Percentiles rank a stretch among this genome's conserved stretches.
phyloP scores from a whole-genome alignment of 108 stramenopile genomes.

The Cylindrotheca fusiformis region DNA sequence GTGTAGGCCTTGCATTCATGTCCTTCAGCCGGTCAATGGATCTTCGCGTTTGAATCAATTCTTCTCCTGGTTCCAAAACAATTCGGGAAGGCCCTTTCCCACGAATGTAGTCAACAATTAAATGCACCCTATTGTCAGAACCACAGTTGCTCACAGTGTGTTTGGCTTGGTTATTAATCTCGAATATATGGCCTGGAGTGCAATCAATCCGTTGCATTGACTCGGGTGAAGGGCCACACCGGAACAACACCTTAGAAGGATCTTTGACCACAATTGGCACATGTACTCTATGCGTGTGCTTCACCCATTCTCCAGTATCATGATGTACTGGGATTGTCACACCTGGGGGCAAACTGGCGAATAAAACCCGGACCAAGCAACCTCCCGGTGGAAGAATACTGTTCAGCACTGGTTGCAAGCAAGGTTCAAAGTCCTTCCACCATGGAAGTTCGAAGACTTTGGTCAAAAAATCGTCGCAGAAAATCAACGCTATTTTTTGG shows the following conservation, averaged over 20 bases:
- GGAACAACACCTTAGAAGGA: conserved; percentile 77
- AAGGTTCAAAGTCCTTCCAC: conserved; percentile 63
- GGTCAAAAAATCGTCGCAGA: conserved; percentile 95
- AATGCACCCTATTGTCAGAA: conserved; percentile 73
- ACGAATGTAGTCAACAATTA: conserved; percentile 95
- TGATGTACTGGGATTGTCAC: conserved; percentile 96
- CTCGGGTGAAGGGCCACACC: conserved; percentile 70
- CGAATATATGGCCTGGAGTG: conserved; percentile 88
- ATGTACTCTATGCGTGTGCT: conserved; percentile 92
- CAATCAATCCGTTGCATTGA: conserved; percentile 78
- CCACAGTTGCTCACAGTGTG: conserved; percentile 91
- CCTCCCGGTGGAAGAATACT: conserved; percentile 21
- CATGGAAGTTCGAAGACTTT: conserved; percentile 88
- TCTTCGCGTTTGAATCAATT: conserved; percentile 88
- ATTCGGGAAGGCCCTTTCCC: conserved; percentile 32
- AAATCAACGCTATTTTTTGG: conserved; percentile 91
- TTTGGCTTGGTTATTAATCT: conserved; percentile 98
- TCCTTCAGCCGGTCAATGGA: conserved; percentile 75
- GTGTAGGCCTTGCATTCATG: conserved; percentile 51
- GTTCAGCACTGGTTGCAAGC: conserved; percentile 81
- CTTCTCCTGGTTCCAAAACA: conserved; percentile 70
- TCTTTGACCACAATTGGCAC: conserved; percentile 84
- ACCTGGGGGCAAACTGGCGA: conserved; percentile 94
- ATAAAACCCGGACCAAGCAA: conserved; percentile 80
- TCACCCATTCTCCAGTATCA: conserved; percentile 97